Base-by-base conservation (phyloP, 441 rosid genomes). In the Manihot esculenta region DNA sequence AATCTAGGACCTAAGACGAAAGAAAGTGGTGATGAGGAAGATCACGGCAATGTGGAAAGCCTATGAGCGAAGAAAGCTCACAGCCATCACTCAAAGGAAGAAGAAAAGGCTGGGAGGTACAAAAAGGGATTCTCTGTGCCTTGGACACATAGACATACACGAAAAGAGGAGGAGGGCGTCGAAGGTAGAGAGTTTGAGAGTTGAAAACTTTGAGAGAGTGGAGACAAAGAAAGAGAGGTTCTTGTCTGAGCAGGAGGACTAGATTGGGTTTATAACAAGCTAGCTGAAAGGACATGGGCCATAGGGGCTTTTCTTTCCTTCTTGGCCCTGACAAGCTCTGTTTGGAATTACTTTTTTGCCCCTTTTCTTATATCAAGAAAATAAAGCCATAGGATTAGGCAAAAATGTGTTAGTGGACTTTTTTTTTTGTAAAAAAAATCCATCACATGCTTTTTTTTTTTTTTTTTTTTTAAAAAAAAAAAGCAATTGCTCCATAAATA, bases 221-320 rank as follows among this genome's bases (percentile, higher is more conserved):
- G 18, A 44, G 30, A 1, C 42, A 53, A 63, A 48, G 35, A 50
- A 20, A 41, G 68, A 35, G 60, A 30, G 62, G 64, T 60, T 68
- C 38, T 50, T 70, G 69, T 66, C 53, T 20, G 35, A 26, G 2
- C 26, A 0, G 30, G 8, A 26, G 47, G 26, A 42, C 18, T 44
- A 57, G 62, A 63, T 24, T 61, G 68, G 60, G 70, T 26, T 64
- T 73, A 61, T 71, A 73, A 24, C 44, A 42, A 69, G 74, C 24
- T 20, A 15, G 44, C 35, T 35, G 70, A 70, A 70, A 33, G 61
- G 78, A 60, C 74, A 53, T 44, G 30, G 13, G 38, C 38, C 38
- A 33, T 33, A 33, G 35, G 42, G 47, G 51, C 7, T 38, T 68
- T 48, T 62, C 70, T 48, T 72, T 62, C 47, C 66, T 61, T 45